Base-by-base conservation (phyloP, 2,329 filamentous ascomycete genomes). In the Gnomoniopsis smithogilvyi region DNA sequence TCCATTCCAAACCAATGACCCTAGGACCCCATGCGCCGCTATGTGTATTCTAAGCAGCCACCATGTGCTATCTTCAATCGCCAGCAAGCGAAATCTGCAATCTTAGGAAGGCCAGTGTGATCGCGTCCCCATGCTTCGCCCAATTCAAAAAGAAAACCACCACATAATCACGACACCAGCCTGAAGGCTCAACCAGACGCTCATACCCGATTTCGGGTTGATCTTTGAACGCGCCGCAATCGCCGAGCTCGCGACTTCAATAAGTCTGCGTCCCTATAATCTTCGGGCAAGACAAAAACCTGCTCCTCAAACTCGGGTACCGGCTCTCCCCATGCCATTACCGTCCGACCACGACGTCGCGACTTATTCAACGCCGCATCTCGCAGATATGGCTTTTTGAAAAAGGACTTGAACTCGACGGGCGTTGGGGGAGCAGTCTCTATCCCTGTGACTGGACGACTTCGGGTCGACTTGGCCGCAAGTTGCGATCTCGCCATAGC, bases 331-430 rank as follows among this genome's bases (percentile, higher is more conserved):
- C 95, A 98, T 3, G 93, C 94, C 51, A 89, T 79, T 17, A 87
- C 80, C 54, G 83, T 90, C 52, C 91, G 82, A 47, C 86, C 85
- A 52, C 86, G 84, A 54, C 90, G 85, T 36, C 92, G 82, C 51
- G 85, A 80, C 65, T 85, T 86, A 62, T 85, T 88, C n/a, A 96
- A 74, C 11, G 93, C 92, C 7, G 87, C 85, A 22, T 92, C 90
- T 26, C 94, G 88, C 62, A 94, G 82, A 68, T 96, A 87, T 24
- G 83, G 86, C 74, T 95, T 92, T 19, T 81, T 73, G 70, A 92
- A 98, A 76, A 97, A 97, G 0, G 91, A 96, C n/a, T 79, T 89
- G 69, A 97, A 92, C 41, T 90, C 88, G 59, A 80, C 83, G 2
- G 72, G 72, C 12, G 76, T 75, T 30, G 73, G 68, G 19, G 74